Evolutionary conservation across 2,329 filamentous ascomycete genomes (phyloP), one percentile per base, ranked within the genome.

Genomic region (Botryotinia narcissicola): DNA sequence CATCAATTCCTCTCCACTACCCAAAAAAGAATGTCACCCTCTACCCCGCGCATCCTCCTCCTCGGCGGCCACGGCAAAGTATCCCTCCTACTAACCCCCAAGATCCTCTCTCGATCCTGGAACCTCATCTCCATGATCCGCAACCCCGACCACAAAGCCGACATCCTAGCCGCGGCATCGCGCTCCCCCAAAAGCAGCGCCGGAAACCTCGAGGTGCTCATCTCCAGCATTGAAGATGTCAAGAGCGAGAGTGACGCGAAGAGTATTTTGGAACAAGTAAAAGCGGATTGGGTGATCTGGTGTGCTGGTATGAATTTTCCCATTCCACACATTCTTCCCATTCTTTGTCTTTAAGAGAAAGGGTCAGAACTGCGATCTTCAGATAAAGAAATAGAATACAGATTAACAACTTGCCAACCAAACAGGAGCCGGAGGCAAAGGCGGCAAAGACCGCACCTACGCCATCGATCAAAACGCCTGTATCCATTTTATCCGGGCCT

Each of bases 21-120:
- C 35, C 7, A 25, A 54, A 51, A 9, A 54, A n/a, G n/a, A n/a
- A 54, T 54, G 48, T 54, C 60, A 42, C 60, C 20, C 60, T 25
- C 64, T 68, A 73, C 75, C 62, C 74, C 75, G 60, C 75, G 74
- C 9, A 75, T 78, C n/a, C 77, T 79, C 51, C 78, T 96, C 77
- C 88, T 96, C 75, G 93, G 93, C 79, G 93, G 93, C 79, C 93
- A 95, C 84, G 93, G 93, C 83, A 93, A 94, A 81, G 83, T 96
- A 74, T 88, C 93, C 77, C 89, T 93, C 74, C 84, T 91, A 61
- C 87, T 96, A 57, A 96, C 93, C 14, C 92, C 92, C 1, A 86
- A 95, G 74, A 89, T 97, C 12, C 88, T 96, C 60, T 86, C 89
- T 69, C 89, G 90, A 76, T 89, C 88, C 48, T 95, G 93, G 91